phyloP scores from a whole-genome alignment of 2,329 filamentous ascomycete genomes.

The Fusarium sp. region DNA sequence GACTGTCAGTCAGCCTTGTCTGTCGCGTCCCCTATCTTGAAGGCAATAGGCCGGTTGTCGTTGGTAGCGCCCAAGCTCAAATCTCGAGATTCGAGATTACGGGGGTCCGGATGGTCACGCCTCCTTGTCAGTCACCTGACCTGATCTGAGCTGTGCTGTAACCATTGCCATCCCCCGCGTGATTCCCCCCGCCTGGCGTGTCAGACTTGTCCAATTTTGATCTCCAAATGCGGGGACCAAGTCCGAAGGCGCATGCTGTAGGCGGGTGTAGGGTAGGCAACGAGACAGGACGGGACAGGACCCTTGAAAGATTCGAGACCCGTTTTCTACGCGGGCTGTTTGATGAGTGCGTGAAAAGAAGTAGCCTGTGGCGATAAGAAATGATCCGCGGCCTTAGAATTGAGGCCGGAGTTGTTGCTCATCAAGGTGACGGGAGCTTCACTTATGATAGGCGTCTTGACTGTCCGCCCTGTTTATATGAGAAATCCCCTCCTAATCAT shows the following conservation, averaged over 20 bases:
- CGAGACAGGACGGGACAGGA: too few species aligned
- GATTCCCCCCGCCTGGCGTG: constrained; percentile 27
- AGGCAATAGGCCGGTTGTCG: background rate
- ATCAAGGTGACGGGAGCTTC: too few species aligned
- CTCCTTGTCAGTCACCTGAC: constrained; percentile 35
- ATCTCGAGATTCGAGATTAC: constrained; percentile 34
- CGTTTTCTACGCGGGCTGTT: background rate
- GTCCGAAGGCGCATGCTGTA: constrained; percentile 20
- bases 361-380: background rate
- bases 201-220: constrained; percentile 9
- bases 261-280: too few species aligned
- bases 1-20: background rate
- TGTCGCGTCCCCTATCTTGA: constrained; percentile 1
- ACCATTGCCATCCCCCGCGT: constrained; percentile 26
- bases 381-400: too few species aligned
- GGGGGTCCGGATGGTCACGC: constrained; percentile 30
- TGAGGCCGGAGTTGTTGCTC: too few species aligned
- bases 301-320: too few species aligned
- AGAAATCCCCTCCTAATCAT: too few species aligned
- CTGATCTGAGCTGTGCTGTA: constrained; percentile 15
- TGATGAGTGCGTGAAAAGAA: background rate
- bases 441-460: too few species aligned
- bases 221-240: constrained; percentile 29
- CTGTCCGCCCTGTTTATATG: too few species aligned
- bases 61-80: constrained; percentile 15